A percentile compares a stretch with the other conserved stretches of the same genome.
Evolutionary conservation across 257 asterid genomes (phyloP).

Genomic region (Cruciata laevipes): DNA sequence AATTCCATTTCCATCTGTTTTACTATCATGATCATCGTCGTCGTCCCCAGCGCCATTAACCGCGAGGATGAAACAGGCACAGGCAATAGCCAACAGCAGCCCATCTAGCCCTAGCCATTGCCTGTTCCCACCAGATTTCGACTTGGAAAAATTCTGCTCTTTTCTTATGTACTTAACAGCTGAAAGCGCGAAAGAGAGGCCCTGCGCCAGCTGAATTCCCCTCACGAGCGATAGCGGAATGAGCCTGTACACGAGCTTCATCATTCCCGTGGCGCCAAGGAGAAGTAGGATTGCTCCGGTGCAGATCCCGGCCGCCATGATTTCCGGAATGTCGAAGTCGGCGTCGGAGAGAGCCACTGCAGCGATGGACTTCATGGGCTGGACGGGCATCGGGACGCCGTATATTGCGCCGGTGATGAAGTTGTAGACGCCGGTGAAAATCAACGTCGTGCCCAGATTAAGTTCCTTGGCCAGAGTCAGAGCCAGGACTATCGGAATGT

Average conservation of each 20-base stretch:
- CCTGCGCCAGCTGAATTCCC: constrained; percentile 85
- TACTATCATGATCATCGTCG: constrained; percentile 14
- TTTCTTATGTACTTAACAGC: constrained; percentile 57
- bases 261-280: constrained; percentile 53
- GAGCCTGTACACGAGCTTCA: constrained; percentile 52
- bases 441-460: constrained; percentile 64
- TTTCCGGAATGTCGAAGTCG: constrained; percentile 55
- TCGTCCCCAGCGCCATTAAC: constrained; percentile 57
- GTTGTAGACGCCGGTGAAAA: constrained; percentile 67
- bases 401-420: constrained; percentile 57
- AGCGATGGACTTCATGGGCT: constrained; percentile 86
- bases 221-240: constrained; percentile 65
- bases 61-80: constrained; percentile 50
- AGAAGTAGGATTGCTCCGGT: constrained; percentile 47
- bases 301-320: constrained; percentile 79
- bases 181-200: constrained; percentile 61
- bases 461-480: constrained; percentile 58
- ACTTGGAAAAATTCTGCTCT: constrained; percentile 46
- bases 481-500: constrained; percentile 58
- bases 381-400: constrained; percentile 81
- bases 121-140: constrained; percentile 48
- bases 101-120: constrained; percentile 76
- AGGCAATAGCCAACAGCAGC: constrained; percentile 45
- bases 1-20: not conserved
- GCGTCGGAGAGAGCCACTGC: constrained; percentile 65